These are phyloP conservation scores for Tetratostichococcus sp. DNA, from an alignment of 139 green algal species.

Conservation along the genomic window DNA sequence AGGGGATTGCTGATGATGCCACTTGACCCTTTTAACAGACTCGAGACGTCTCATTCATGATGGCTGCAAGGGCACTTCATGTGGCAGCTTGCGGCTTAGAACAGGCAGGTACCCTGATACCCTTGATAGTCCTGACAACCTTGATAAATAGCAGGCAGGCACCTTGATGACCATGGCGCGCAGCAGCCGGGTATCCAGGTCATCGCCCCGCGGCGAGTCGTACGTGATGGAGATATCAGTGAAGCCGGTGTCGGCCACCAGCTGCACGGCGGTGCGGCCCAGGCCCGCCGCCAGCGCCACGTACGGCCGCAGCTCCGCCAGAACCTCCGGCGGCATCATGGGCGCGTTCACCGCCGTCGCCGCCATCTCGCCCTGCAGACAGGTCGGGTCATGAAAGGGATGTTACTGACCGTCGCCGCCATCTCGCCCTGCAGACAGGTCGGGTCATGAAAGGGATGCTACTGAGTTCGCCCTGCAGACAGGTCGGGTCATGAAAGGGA, in stretches of 20 bases:
- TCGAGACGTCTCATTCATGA: too few relatives aligned
- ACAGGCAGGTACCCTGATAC: too few relatives aligned
- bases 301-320: constrained; percentile 88
- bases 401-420: constrained; percentile 37
- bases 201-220: constrained; percentile 56
- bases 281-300: constrained; percentile 73
- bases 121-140: too few relatives aligned
- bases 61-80: too few relatives aligned
- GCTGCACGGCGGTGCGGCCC: constrained; percentile 62
- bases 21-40: too few relatives aligned
- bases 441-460: too few relatives aligned
- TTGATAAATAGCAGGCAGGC: too few relatives aligned
- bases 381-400: neutral
- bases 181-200: constrained; percentile 92
- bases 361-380: constrained; percentile 74
- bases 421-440: constrained; percentile 69
- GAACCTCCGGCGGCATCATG: constrained; percentile 89
- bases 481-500: too few relatives aligned
- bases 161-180: constrained; percentile 89
- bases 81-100: too few relatives aligned
- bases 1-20: too few relatives aligned
- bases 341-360: constrained; percentile 89
- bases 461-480: constrained; percentile 69
- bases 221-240: constrained; percentile 84
- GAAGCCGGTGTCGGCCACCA: constrained; percentile 64